Evolutionary conservation across 345 rosid species (phyloP), one percentile per base, ranked within the genome.

Genomic region (Passiflora organensis): DNA sequence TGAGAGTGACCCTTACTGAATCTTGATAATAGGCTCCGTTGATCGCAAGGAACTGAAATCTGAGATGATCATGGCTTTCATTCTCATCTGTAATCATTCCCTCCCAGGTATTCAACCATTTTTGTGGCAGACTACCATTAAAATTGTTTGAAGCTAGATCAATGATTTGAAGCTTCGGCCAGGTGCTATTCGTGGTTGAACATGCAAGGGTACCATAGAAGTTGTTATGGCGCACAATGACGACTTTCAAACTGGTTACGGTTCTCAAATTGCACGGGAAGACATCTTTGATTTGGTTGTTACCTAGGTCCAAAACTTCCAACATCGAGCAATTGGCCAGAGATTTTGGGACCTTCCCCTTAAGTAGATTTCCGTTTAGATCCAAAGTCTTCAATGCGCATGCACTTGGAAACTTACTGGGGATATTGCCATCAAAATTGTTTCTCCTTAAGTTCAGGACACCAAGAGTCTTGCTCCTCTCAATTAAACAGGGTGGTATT

Each of bases 241-340:
- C 78, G 22, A 71, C 76, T 3, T 53, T 58, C 52, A 81, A 63
- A 47, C 55, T 73, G 1, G 74, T 58, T 6, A 64, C 24, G 14
- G 4, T 46, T 28, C 59, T 37, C 56, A 78, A 43, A 46, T 37
- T 60, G 22, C 78, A 68, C 23, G 86, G 86, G 59, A 78, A 78
- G 2, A 0, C 28, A 24, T 62, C 79, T 1, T 44, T 42, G 1
- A 78, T 44, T 13, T 41, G 32, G 37, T 78, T 81, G 45, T 73
- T 64, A 25, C 76, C 76, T 0, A 82, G 32, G 62, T 74, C 67
- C 36, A 82, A 44, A 15, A 79, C 68, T 56, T 79, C 79, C 32
- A 76, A 24, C 14, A 0, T 6, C 1, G 12, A 15, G 64, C 82
- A 78, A 4, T 72, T 48, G 10, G 13, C 59, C 20, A 81, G 1